Base-by-base conservation (phyloP, 2,329 filamentous ascomycete genomes). In the Fusarium decemcellulare region DNA sequence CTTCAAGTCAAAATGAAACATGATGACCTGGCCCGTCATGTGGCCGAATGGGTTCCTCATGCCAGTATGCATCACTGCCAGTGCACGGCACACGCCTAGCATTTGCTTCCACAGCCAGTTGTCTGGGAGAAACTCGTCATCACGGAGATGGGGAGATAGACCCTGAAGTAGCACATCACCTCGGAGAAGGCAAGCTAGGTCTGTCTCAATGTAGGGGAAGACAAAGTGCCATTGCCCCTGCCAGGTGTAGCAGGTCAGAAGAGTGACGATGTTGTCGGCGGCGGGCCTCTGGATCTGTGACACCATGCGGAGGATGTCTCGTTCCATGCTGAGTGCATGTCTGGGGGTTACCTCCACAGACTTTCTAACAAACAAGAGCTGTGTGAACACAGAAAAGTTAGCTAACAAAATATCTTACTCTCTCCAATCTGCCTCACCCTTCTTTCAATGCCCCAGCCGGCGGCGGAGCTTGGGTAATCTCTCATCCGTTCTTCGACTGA, bases 1-100 rank as follows among this genome's bases (percentile, higher is more conserved):
- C 32, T 60, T 60, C 57, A 60, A 32, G 48, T 60, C 57, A 16
- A 60, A 60, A 29, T 60, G 57, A 39, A 54, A 15, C 16, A 47
- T 29, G 2, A 3, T 16, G 12, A 44, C 55, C 36, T 34, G 16
- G 15, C 23, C 39, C 34, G 8, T 5, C 10, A 8, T 11, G 14
- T 39, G 10, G 8, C 14, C 7, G 18, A 53, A 53, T 30, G 47
- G 48, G 12, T 53, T 53, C 6, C 5, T n/a, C 18, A 52, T 34
- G 1, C 8, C n/a, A 14, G 48, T 54, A 23, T 60, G 57, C 2
- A 60, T 60, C 12, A 11, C 32, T 8, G 10, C 27, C 15, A 60
- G 23, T 10, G 57, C 57, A 3, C 3, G 3, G 18, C 27, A 30
- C 5, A 60, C 48, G 2, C 57, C 57, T 8, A 46, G 6, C 34